Conservation (phyloP, 805 yeast species). For the Starmerella roubikii region DNA sequence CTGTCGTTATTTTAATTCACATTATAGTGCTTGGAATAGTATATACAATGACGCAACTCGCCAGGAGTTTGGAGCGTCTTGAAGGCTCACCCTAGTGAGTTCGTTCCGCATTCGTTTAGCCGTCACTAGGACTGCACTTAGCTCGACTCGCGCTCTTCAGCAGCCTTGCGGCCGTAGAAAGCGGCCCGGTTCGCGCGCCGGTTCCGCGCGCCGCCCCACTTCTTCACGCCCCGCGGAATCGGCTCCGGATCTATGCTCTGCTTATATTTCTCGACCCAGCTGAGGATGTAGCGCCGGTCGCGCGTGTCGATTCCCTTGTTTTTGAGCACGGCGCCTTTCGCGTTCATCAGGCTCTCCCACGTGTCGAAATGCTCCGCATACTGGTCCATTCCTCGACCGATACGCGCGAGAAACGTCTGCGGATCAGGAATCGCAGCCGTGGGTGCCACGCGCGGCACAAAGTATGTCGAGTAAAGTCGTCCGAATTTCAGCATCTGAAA, state of each 20-base stretch:
- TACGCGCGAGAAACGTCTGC: conserved; percentile 52
- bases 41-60: too few species aligned
- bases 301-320: conserved; percentile 62
- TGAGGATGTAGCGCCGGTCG: conserved; percentile 50
- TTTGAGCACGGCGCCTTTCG: conserved; percentile 46
- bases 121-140: too few species aligned
- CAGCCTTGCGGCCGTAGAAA: conserved; percentile 23
- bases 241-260: conserved; percentile 43
- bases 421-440: conserved; percentile 52
- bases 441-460: conserved; percentile 25
- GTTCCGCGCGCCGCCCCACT: conserved; percentile 78
- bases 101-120: too few species aligned
- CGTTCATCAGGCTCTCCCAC: conserved; percentile 54
- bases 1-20: too few species aligned
- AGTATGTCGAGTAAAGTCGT: background rate
- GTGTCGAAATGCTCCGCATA: conserved; percentile 56
- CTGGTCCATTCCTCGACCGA: conserved; percentile 65
- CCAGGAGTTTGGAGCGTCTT: too few species aligned
- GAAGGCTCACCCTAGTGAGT: too few species aligned
- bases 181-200: conserved; percentile 49
- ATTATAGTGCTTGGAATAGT: too few species aligned
- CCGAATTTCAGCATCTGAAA: too few species aligned
- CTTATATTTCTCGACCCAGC: conserved; percentile 56
- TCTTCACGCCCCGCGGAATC: conserved; percentile 55
- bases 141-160: conserved; percentile 20